Conservation (phyloP, 2,329 filamentous ascomycete species). For the Aspergillus sergii region DNA sequence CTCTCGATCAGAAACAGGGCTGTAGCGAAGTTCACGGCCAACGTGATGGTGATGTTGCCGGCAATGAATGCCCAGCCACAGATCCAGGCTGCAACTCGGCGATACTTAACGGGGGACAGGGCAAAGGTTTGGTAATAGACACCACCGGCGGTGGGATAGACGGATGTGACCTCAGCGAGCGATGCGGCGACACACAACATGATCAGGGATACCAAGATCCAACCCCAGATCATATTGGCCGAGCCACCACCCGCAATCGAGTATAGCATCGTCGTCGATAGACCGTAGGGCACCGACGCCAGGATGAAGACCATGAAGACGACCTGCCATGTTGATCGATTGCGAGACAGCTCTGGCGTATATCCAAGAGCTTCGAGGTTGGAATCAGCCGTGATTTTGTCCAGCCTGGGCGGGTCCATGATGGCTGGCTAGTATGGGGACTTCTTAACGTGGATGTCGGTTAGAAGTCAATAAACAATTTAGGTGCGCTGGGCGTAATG, state of each 20-base stretch:
- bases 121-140: conserved; percentile 72
- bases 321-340: conserved; percentile 25
- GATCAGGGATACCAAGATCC: conserved; percentile 65
- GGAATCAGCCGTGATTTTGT: conserved; percentile 17
- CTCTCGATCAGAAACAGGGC: conserved; percentile 57
- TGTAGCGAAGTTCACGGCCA: conserved; percentile 75
- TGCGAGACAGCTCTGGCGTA: conserved; percentile 24
- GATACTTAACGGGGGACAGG: conserved; percentile 64
- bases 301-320: conserved; percentile 60
- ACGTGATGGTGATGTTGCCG: conserved; percentile 76
- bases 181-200: conserved; percentile 65
- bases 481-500: no score
- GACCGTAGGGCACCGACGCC: conserved; percentile 72
- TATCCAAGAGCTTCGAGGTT: conserved; percentile 23
- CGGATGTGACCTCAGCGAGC: conserved; percentile 68
- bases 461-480: neutral
- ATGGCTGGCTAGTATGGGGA: neutral
- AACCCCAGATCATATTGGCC: conserved; percentile 72
- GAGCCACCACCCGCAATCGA: conserved; percentile 70
- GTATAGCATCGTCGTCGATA: conserved; percentile 70
- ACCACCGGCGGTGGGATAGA: conserved; percentile 67
- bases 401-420: neutral
- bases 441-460: neutral
- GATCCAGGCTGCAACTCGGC: conserved; percentile 67
- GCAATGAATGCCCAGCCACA: conserved; percentile 74